A percentile compares a stretch with the other conserved stretches of the same genome.
phyloP scores from a whole-genome alignment of 352 stramenopile genomes.

The Pythium biforme region DNA sequence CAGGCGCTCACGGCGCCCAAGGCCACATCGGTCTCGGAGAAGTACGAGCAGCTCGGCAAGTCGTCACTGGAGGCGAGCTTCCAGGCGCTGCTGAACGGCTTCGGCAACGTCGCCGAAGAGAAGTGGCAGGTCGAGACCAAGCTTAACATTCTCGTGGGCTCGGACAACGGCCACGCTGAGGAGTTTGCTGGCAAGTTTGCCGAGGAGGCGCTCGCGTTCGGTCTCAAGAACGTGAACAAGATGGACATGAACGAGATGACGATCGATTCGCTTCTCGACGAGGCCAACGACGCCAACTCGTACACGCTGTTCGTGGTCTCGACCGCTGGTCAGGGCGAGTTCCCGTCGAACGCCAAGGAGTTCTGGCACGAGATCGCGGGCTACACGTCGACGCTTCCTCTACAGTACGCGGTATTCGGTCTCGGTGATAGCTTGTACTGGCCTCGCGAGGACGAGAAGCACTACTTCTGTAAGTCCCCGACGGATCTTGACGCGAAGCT shows the following conservation, averaged over 20 bases:
- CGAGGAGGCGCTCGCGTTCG: conserved; percentile 67
- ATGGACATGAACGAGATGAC: conserved; percentile 84
- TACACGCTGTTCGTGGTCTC: conserved; percentile 78
- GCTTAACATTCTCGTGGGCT: conserved; percentile 75
- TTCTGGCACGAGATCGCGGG: conserved; percentile 69
- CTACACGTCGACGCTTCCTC: conserved; percentile 54
- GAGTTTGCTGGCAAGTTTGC: conserved; percentile 70
- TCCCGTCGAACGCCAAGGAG: conserved; percentile 76
- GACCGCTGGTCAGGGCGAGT: conserved; percentile 79
- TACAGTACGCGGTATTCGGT: conserved; percentile 80
- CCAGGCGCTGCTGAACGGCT: conserved; percentile 68
- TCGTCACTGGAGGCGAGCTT: conserved; percentile 84
- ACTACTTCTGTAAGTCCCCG: conserved; percentile 84
- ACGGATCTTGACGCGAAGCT: conserved; percentile 72
- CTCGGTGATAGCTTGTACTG: conserved; percentile 82
- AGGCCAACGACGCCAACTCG: conserved; percentile 69
- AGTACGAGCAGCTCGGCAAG: conserved; percentile 80
- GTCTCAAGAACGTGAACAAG: conserved; percentile 76
- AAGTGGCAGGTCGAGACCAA: conserved; percentile 70
- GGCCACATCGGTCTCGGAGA: conserved; percentile 48
- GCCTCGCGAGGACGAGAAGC: conserved; percentile 75
- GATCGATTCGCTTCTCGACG: conserved; percentile 63
- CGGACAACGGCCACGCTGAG: conserved; percentile 72
- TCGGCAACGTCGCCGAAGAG: conserved; percentile 44
- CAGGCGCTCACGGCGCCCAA: conserved; percentile 51